A percentile compares a stretch with the other conserved stretches of the same genome.
Evolutionary conservation across 2,329 filamentous ascomycete genomes (phyloP).

Genomic region (Cladosporium sp.): DNA sequence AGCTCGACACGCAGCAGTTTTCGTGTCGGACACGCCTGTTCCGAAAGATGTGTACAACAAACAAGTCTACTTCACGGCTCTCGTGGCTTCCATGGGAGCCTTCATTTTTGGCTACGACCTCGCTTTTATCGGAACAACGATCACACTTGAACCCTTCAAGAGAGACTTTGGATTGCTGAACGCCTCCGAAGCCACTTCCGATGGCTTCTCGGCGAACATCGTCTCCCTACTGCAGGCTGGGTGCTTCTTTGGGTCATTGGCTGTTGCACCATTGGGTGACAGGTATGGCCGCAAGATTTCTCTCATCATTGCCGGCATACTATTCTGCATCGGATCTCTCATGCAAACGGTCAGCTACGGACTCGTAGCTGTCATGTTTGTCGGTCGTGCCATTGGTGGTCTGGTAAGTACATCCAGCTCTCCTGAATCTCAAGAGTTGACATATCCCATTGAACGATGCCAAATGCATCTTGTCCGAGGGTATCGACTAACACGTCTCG

Average conservation of each 20-base stretch:
- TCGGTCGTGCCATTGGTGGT: constrained; percentile 20
- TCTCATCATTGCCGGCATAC: constrained; percentile 12
- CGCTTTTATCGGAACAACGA: constrained; percentile 18
- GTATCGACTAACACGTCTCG: constrained; percentile 25
- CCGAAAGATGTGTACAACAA: constrained; percentile 16
- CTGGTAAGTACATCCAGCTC: constrained; percentile 18
- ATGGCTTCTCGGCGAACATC: constrained; percentile 17
- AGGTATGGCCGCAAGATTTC: constrained; percentile 11
- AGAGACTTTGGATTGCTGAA: constrained; percentile 15
- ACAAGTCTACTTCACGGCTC: constrained; percentile 12
- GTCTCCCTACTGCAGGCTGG: constrained; percentile 16
- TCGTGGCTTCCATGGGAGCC: constrained; percentile 17
- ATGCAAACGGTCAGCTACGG: constrained; percentile 39
- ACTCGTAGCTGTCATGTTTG: constrained; percentile 39
- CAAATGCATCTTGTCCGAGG: background rate
- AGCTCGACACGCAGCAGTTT: constrained; percentile 6
- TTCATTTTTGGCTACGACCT: constrained; percentile 19
- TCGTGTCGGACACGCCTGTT: constrained; percentile 7
- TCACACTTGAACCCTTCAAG: constrained; percentile 16
- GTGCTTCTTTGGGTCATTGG: constrained; percentile 15
- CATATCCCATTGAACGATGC: background rate
- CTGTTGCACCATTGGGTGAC: constrained; percentile 12
- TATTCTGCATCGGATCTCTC: constrained; percentile 15
- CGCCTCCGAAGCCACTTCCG: constrained; percentile 4
- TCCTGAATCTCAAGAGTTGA: constrained; percentile 28